Evolutionary conservation across 805 yeast species (phyloP).

Genomic region (Cyberlindnera saturnus): DNA sequence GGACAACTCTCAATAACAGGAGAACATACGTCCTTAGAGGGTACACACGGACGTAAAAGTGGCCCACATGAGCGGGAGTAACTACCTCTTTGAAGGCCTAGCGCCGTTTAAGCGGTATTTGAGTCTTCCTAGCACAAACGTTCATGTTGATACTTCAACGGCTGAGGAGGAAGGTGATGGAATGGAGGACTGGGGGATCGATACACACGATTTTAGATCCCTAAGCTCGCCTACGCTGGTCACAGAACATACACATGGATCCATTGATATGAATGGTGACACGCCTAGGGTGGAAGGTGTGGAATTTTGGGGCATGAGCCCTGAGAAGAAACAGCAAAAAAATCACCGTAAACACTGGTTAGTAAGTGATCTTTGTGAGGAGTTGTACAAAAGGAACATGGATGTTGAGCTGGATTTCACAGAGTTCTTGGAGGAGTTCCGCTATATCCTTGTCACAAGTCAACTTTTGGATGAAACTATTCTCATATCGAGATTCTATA

Average conservation of each 20-base stretch:
- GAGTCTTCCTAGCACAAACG: not conserved
- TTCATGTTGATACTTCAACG: not conserved
- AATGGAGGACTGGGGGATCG: constrained; percentile 25
- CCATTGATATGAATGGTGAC: not conserved
- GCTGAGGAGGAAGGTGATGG: constrained; percentile 2
- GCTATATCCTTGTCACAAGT: constrained; percentile 43
- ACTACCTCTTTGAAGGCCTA: constrained; percentile 17
- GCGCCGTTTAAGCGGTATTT: constrained; percentile 21
- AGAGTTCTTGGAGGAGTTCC: constrained; percentile 43
- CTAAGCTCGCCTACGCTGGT: constrained; percentile 24
- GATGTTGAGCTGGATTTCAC: not conserved
- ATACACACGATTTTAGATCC: constrained; percentile 8
- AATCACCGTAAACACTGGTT: not conserved
- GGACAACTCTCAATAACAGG: not conserved
- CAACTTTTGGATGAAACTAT: constrained; percentile 38
- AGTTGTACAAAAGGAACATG: not conserved
- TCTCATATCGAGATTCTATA: constrained; percentile 21
- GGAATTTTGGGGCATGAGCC: constrained; percentile 3
- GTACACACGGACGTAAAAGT: constrained; percentile 2
- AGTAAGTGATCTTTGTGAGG: not conserved
- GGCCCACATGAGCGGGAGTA: constrained; percentile 2
- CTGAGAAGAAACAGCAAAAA: not conserved
- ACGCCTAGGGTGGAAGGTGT: constrained; percentile 1
- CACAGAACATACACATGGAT: constrained; percentile 9
- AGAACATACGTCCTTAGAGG: not conserved